Evolutionary conservation across 202 grass and related monocot genomes (phyloP).

Genomic region (Setaria italica): DNA sequence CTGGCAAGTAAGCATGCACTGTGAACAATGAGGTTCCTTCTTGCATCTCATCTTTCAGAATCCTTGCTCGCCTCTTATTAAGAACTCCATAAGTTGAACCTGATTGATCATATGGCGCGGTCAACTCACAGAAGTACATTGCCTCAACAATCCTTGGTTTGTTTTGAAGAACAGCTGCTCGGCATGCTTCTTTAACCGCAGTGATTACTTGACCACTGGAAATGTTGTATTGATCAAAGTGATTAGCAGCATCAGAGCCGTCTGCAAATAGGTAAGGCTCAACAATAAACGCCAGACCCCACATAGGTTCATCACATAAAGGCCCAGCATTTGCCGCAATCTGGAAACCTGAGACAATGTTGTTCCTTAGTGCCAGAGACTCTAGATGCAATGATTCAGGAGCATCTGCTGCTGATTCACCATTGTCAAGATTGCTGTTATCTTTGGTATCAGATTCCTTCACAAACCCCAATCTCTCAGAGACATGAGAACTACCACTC

Average conservation of each 20-base stretch:
- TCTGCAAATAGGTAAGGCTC: slow-evolving; percentile 83
- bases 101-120: slow-evolving; percentile 67
- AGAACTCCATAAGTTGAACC: slow-evolving; percentile 79
- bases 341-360: slow-evolving; percentile 91
- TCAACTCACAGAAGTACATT: slow-evolving; percentile 94
- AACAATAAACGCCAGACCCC: slow-evolving; percentile 87
- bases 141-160: slow-evolving; percentile 92
- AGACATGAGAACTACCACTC: slow-evolving; percentile 71
- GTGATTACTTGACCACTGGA: slow-evolving; percentile 92
- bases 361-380: slow-evolving; percentile 72
- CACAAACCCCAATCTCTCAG: slow-evolving; percentile 74
- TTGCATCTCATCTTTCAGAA: slow-evolving; percentile 94
- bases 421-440: slow-evolving; percentile 32
- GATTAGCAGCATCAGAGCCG: slow-evolving; percentile 62
- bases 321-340: slow-evolving; percentile 86
- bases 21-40: slow-evolving; percentile 86
- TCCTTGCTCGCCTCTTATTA: slow-evolving; percentile 76
- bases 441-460: slow-evolving; percentile 50
- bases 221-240: slow-evolving; percentile 78
- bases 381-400: slow-evolving; percentile 64
- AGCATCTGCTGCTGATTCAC: slow-evolving; percentile 45
- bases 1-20: slow-evolving; percentile 85
- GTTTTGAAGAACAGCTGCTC: slow-evolving; percentile 80
- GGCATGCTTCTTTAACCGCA: slow-evolving; percentile 90
- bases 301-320: slow-evolving; percentile 93